phyloP scores from a whole-genome alignment of 73 alveolate genomes.

The Breviolum minutum region DNA sequence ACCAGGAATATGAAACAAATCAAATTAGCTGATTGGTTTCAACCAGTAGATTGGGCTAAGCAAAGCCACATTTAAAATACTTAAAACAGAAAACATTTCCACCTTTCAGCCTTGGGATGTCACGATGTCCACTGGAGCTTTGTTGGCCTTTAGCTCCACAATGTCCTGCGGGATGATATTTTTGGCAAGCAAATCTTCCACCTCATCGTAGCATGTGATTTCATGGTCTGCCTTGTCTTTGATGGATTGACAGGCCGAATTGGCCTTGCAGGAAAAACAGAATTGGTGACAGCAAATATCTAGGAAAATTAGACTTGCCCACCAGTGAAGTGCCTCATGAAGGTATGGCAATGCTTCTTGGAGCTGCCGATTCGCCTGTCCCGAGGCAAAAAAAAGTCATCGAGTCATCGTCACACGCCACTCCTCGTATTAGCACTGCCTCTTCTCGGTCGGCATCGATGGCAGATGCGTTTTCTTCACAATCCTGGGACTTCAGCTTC shows the following conservation, averaged over 20 bases:
- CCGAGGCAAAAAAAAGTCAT: no score
- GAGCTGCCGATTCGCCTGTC: conserved; percentile 99
- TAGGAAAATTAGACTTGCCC: no score
- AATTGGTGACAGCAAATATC: not conserved
- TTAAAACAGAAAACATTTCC: not conserved
- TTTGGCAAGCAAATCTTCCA: not conserved
- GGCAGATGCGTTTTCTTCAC: conserved; percentile 70
- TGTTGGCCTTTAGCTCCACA: conserved; percentile 98
- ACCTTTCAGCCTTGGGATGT: not conserved
- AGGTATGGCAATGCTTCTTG: conserved; percentile 99
- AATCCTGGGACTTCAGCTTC: conserved; percentile 3
- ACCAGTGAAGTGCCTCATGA: conserved; percentile 97
- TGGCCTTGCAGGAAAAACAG: conserved; percentile 81
- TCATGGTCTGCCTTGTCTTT: conserved; percentile 95
- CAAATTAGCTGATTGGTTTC: no score
- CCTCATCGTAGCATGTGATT: not conserved
- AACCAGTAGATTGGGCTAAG: no score
- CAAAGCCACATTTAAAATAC: no score
- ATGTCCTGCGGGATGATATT: conserved; percentile 96
- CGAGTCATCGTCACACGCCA: no score
- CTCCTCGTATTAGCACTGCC: conserved; percentile 98
- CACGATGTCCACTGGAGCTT: conserved; percentile 97
- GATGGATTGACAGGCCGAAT: conserved; percentile 98
- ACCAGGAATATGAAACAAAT: not conserved
- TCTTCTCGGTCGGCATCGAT: conserved; percentile 96